Evolutionary conservation across 2,329 filamentous ascomycete genomes (phyloP), one percentile per base, ranked within the genome.

Genomic region (Pochonia chlamydosporia): DNA sequence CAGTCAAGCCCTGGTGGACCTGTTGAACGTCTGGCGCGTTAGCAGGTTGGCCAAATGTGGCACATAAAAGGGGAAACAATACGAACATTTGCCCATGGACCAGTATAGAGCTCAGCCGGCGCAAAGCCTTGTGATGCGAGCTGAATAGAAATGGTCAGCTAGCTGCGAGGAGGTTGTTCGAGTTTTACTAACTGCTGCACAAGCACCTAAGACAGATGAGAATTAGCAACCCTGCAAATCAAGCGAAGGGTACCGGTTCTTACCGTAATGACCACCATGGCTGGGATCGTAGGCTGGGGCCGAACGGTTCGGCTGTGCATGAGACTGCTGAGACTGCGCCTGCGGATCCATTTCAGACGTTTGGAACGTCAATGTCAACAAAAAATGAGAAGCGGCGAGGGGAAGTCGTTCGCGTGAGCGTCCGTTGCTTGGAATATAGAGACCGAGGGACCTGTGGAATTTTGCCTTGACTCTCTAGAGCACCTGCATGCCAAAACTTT

Each of bases 1-100:
- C 91, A 49, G 85, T 87, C 41, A 99, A 78, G 43, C 93, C 93
- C 78, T 99, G 93, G 63, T 95, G 95, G 55, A 97, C 89, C 89
- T 95, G 60, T 44, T 18, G n/a, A 23, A 13, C 47, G n/a, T n/a
- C 5, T 18, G 3, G 21, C 26, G 5, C 16, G 35, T 49, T 35
- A 50, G 44, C 30, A 13, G 10, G 13, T 18, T 13, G n/a, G n/a
- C n/a, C n/a, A n/a, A 37, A 7, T 43, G 33, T 33, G 13, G 5
- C 8, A 18, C 11, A 21, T 10, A 13, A 13, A 23, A 35, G 7
- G 28, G 25, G 26, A 13, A 40, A 21, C 24, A n/a, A 20, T 10
- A 70, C 81, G 62, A 74, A 93, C 92, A 72, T 99, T 99, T 59
- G 89, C 87, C 91, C 92, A 97, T 52, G 89, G 85, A 14, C 91